phyloP scores from a whole-genome alignment of 768 basidiomycete genomes.

The Tricholoma matsutake region DNA sequence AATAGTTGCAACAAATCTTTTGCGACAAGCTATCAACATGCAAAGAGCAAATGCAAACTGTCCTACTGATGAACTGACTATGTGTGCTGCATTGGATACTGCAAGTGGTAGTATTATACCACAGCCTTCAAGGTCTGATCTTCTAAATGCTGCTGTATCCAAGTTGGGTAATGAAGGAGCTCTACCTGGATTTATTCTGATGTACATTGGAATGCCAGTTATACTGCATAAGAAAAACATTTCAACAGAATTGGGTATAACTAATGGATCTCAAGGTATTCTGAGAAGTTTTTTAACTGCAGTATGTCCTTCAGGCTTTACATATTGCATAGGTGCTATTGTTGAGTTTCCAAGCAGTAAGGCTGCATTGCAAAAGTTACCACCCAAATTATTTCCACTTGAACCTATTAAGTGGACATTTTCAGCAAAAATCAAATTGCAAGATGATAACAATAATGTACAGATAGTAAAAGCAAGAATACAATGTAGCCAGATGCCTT shows the following conservation, averaged over 20 bases:
- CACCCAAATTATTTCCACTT: background rate
- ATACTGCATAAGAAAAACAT: slow-evolving; percentile 9
- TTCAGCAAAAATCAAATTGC: background rate
- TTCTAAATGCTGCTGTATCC: too few species aligned
- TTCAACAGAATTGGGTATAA: slow-evolving; percentile 27
- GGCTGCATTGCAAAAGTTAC: slow-evolving; percentile 6
- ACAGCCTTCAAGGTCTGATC: too few species aligned
- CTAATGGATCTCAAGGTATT: slow-evolving; percentile 28
- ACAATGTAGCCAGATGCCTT: background rate
- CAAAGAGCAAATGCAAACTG: too few species aligned
- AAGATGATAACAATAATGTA: background rate
- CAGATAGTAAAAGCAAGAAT: background rate
- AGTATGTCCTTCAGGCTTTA: slow-evolving; percentile 5
- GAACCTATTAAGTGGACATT: background rate
- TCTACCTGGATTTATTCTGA: too few species aligned
- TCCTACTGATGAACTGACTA: too few species aligned
- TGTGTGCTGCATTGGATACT: too few species aligned
- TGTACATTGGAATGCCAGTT: slow-evolving; percentile 16
- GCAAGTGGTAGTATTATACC: too few species aligned
- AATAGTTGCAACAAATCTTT: too few species aligned
- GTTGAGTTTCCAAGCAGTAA: slow-evolving; percentile 13
- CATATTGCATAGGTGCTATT: slow-evolving; percentile 5
- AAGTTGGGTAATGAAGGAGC: too few species aligned
- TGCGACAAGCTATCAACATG: too few species aligned
- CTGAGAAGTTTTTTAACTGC: slow-evolving; percentile 16